Conservation (phyloP, 306 rosid species). For the Urtica urens region DNA sequence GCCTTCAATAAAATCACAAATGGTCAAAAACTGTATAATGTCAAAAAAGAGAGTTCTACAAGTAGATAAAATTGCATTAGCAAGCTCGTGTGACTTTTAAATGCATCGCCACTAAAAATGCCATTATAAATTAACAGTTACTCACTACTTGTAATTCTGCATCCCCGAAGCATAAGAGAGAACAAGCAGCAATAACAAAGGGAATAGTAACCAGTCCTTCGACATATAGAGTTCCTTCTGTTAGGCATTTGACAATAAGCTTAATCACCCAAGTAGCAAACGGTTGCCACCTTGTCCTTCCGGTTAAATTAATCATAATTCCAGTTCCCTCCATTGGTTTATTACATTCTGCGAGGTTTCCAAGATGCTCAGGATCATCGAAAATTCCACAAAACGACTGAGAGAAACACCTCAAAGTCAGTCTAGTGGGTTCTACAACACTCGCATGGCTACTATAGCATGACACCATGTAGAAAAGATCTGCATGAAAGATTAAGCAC, state of each 20-base stretch:
- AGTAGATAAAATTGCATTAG: slow-evolving; percentile 10
- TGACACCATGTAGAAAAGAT: slow-evolving; percentile 47
- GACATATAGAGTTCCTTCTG: slow-evolving; percentile 79
- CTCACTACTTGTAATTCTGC: slow-evolving; percentile 81
- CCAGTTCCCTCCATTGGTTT: slow-evolving; percentile 56
- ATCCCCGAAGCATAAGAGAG: slow-evolving; percentile 73
- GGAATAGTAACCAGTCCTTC: slow-evolving; percentile 59
- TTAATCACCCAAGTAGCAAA: slow-evolving; percentile 76
- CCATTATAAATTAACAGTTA: slow-evolving; percentile 11
- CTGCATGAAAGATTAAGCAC: slow-evolving; percentile 22
- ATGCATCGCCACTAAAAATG: background rate
- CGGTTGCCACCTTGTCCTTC: slow-evolving; percentile 59
- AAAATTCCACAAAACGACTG: slow-evolving; percentile 38
- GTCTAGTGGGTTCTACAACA: slow-evolving; percentile 25
- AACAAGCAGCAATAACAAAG: slow-evolving; percentile 58
- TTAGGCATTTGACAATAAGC: slow-evolving; percentile 60
- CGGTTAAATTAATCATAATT: slow-evolving; percentile 46
- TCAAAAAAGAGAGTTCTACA: background rate
- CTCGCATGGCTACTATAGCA: slow-evolving; percentile 21
- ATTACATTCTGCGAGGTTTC: slow-evolving; percentile 43
- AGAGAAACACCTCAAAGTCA: slow-evolving; percentile 51
- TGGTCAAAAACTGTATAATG: slow-evolving; percentile 18
- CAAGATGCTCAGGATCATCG: slow-evolving; percentile 41
- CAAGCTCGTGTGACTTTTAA: slow-evolving; percentile 1
- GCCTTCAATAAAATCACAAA: slow-evolving; percentile 54